phyloP scores from a whole-genome alignment of 2,329 filamentous ascomycete species.

The Botrytis fabae region DNA sequence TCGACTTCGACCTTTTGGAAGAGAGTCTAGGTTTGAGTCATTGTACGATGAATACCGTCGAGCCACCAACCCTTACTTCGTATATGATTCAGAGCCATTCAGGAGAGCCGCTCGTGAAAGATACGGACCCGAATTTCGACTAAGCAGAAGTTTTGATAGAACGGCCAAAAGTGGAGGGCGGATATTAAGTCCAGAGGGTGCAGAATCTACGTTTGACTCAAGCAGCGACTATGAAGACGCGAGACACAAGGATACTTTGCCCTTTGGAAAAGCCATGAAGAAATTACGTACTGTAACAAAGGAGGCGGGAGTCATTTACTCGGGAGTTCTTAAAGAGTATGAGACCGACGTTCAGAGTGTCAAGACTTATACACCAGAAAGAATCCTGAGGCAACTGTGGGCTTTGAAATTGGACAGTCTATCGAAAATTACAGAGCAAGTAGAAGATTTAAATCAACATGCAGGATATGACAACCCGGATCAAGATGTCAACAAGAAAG shows the following conservation, averaged over 20 bases:
- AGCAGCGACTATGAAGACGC: conserved; percentile 8
- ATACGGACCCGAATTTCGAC: conserved; percentile 3
- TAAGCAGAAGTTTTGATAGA: not conserved
- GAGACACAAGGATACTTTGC: not conserved
- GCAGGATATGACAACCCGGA: conserved; percentile 3
- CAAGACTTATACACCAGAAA: conserved; percentile 27
- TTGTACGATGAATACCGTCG: conserved; percentile 15
- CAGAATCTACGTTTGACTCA: not conserved
- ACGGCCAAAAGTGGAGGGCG: not conserved
- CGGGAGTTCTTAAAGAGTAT: conserved; percentile 28
- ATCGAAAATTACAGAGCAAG: not conserved
- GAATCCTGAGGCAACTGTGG: conserved; percentile 29
- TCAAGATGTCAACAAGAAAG: conserved; percentile 21
- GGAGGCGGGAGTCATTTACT: conserved; percentile 32
- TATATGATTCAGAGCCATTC: not conserved
- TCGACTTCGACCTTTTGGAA: conserved; percentile 14
- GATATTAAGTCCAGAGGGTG: not conserved
- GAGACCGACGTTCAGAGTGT: conserved; percentile 28
- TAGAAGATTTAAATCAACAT: conserved; percentile 18
- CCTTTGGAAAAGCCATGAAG: conserved; percentile 27
- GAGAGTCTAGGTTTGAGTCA: conserved; percentile 9
- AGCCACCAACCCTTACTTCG: not conserved
- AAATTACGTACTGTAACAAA: conserved; percentile 25
- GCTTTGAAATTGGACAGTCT: conserved; percentile 24
- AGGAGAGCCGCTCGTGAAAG: conserved; percentile 1